Base-by-base conservation (phyloP, 1,139 yeast species). In the Taphrina pruni region DNA sequence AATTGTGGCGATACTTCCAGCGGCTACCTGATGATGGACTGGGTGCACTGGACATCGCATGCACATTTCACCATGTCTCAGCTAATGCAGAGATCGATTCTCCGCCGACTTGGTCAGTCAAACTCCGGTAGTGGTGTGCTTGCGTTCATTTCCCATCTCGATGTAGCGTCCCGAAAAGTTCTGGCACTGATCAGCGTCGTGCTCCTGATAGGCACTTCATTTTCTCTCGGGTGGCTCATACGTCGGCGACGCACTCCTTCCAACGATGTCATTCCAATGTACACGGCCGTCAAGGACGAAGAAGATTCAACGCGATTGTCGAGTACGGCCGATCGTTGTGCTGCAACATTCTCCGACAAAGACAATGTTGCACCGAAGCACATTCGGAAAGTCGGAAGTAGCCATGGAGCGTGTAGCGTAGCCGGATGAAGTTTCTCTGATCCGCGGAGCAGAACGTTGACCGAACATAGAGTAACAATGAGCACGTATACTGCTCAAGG, bases 1-100 rank as follows among this genome's bases (percentile, higher is more conserved):
- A 8, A 26, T n/a, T 54, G 58, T n/a, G 21, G 14, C 39, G 35
- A 38, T 17, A 14, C 43, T 9, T 35, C 58, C 20, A 54, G 58
- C 26, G 58, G 58, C 17, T 54, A 54, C 26, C 17, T 54, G 58
- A 54, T n/a, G 58, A 54, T 54, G 58, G 58, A 54, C 26, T 54
- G 41, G 41, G 43, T 54, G 21, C 58, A 32, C 35, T 54, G 58
- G 58, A 54, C 58, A 11, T 9, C 58, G 9, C 58, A 54, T 41
- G 21, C 58, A 7, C 58, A 54, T 21, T 26, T 20, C n/a, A 26
- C 6, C 32, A 50, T 50, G 54, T 50, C 54, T 8, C 36, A 11
- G 54, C 36, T 20, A 6, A 50, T 50, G 54, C 11, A 50, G 36
- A 21, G 21, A 35, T 50, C 36, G 12, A 7, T 50, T 1, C 54